Evolutionary conservation across 345 rosid genomes (phyloP), one percentile per base, ranked within the genome.

Genomic region (Citrus mangshanensis): DNA sequence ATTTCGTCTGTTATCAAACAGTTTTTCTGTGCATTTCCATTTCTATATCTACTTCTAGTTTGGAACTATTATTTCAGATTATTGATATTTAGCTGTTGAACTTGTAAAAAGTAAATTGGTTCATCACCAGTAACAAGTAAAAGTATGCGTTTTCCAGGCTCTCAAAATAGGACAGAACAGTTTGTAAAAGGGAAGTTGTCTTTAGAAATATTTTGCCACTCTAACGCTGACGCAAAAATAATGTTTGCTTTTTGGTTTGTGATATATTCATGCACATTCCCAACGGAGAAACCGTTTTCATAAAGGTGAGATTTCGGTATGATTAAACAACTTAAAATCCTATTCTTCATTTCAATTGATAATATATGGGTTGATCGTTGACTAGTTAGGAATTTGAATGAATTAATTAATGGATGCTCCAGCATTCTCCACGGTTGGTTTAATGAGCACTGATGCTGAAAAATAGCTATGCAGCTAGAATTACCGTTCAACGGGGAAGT

Each of bases 261-360:
- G 88, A 86, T 63, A 85, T 85, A 88, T 84, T 86, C 67, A 42
- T 46, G 56, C 76, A 59, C 27, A 81, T 86, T 61, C 95, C 97
- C 13, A 79, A 88, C 73, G 94, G 91, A 77, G 91, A 93, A 61
- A 89, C 88, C 72, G 88, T 92, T 80, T 89, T 90, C 91, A 89
- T 91, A 89, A 89, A 91, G 91, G 94, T 92, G 16, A 40, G 38
- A 24, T n/a, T 40, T 59, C 34, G 21, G 21, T 55, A 9, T 22
- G 16, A 35, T 72, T 56, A 30, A 22, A 34, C 40, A 34, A 56
- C 40, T 60, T 34, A 32, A 30, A 34, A 25, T 30, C 68, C 22
- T 28, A 1, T 13, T 10, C 6, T 63, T 18, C 12, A 64, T 64
- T 30, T 19, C 22, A 32, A 25, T 18, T 32, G 1, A 64, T 64